A percentile compares a stretch with the other conserved stretches of the same genome.
These are phyloP conservation scores for Trapa incisa DNA, from an alignment of 345 rosid species.

Conservation along the genomic window DNA sequence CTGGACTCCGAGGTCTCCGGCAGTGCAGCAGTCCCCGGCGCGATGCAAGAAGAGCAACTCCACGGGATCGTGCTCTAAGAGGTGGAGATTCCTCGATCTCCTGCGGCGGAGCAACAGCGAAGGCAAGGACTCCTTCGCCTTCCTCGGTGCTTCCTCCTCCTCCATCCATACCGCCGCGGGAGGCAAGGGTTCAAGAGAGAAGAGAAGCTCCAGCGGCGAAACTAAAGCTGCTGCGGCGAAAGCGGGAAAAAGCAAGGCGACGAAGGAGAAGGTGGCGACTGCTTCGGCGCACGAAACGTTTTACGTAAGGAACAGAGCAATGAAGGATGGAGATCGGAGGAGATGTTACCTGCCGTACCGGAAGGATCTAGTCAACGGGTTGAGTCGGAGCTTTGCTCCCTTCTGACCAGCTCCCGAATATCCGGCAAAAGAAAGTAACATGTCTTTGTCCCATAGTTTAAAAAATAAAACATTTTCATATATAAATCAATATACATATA, in stretches of 20 bases:
- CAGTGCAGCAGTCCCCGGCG: conserved; percentile 34
- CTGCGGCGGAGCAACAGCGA: conserved; percentile 63
- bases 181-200: neutral
- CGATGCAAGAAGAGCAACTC: conserved; percentile 67
- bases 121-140: conserved; percentile 44
- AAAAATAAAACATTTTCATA: no score
- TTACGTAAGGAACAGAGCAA: conserved; percentile 48
- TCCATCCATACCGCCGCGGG: neutral
- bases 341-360: conserved; percentile 65
- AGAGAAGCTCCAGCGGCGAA: neutral
- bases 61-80: conserved; percentile 42
- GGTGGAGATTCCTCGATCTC: conserved; percentile 58
- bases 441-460: no score
- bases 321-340: conserved; percentile 45
- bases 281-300: conserved; percentile 53
- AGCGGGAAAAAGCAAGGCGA: conserved; percentile 9
- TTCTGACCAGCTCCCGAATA: conserved; percentile 14
- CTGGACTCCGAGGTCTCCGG: conserved; percentile 42
- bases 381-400: conserved; percentile 23
- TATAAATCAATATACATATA: no score
- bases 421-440: no score
- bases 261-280: neutral
- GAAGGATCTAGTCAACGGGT: conserved; percentile 33
- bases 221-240: neutral
- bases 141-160: conserved; percentile 10